Percentiles rank a stretch among this genome's conserved stretches.
phyloP scores from a whole-genome alignment of 2,329 filamentous ascomycete genomes.

The Hymenoscyphus scutula region DNA sequence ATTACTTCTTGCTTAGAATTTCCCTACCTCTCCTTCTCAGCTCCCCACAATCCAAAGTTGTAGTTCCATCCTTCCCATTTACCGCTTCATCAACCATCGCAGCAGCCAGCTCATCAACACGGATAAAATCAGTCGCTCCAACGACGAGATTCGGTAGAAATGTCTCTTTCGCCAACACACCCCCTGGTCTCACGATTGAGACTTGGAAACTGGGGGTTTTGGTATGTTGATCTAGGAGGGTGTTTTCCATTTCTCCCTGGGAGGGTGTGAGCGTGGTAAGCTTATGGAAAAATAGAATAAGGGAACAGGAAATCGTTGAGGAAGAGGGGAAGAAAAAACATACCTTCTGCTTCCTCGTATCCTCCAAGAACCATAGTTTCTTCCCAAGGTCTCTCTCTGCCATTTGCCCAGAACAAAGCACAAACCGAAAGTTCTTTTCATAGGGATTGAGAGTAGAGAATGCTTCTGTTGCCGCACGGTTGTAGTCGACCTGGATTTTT shows the following conservation, averaged over 20 bases:
- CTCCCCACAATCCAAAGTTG: conserved; percentile 1
- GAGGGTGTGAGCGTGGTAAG: background rate
- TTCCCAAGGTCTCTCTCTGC: conserved; percentile 41
- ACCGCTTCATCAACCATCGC: conserved; percentile 20
- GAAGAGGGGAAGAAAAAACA: too few relatives aligned
- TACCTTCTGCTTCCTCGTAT: conserved; percentile 34
- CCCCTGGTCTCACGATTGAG: conserved; percentile 16
- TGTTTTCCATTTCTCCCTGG: conserved; percentile 30
- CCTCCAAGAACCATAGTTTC: conserved; percentile 39
- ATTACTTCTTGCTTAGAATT: background rate
- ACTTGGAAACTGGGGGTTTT: conserved; percentile 27
- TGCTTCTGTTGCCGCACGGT: conserved; percentile 34
- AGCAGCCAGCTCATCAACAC: conserved; percentile 16
- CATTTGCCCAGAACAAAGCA: conserved; percentile 41
- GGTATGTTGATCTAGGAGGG: conserved; percentile 29
- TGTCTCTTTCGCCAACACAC: conserved; percentile 11
- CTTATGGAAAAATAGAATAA: conserved; percentile 12
- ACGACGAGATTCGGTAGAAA: conserved; percentile 9
- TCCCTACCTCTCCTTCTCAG: background rate
- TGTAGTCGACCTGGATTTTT: conserved; percentile 37
- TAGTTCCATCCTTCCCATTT: conserved; percentile 7
- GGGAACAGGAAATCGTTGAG: background rate
- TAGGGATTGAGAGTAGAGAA: conserved; percentile 31
- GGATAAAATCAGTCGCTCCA: conserved; percentile 5
- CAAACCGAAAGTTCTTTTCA: conserved; percentile 41